phyloP scores from a whole-genome alignment of 371 early-diverging fungal species.

The Lichtheimia hyalospora region DNA sequence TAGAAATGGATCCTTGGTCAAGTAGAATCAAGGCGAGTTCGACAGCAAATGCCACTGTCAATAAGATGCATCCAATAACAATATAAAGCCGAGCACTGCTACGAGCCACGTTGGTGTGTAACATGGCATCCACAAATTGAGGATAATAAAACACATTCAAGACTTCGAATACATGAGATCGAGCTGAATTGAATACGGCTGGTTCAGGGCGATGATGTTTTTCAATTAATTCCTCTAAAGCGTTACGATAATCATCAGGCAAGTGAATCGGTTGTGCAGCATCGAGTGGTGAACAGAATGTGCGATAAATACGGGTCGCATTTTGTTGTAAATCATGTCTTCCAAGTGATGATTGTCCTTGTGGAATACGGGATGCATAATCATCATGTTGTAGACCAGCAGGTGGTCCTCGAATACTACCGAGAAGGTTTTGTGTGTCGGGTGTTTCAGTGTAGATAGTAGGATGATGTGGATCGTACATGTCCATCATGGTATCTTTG shows the following conservation, averaged over 20 bases:
- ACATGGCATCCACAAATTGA: conserved; percentile 40
- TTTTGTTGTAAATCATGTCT: conserved; percentile 46
- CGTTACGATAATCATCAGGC: conserved; percentile 46
- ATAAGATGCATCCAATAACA: conserved; percentile 22
- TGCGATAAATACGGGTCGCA: conserved; percentile 44
- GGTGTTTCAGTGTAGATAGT: conserved; percentile 22
- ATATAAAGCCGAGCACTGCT: conserved; percentile 22
- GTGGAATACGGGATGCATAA: conserved; percentile 36
- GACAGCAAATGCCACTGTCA: conserved; percentile 37
- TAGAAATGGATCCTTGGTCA: conserved; percentile 21
- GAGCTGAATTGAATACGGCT: conserved; percentile 46
- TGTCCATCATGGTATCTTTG: conserved; percentile 11
- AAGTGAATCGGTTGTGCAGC: conserved; percentile 43
- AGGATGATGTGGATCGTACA: conserved; percentile 4
- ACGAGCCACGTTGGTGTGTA: conserved; percentile 33
- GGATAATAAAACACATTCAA: conserved; percentile 52
- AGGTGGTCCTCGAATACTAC: conserved; percentile 10
- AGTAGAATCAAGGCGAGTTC: conserved; percentile 42
- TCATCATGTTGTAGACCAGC: neutral
- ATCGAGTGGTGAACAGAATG: conserved; percentile 40
- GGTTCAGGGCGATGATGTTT: conserved; percentile 47
- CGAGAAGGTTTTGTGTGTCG: conserved; percentile 31
- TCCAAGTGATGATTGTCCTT: conserved; percentile 16
- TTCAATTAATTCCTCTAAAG: conserved; percentile 40
- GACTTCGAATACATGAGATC: conserved; percentile 45